phyloP scores from a whole-genome alignment of 768 basidiomycete species.

The Suillus decipiens region DNA sequence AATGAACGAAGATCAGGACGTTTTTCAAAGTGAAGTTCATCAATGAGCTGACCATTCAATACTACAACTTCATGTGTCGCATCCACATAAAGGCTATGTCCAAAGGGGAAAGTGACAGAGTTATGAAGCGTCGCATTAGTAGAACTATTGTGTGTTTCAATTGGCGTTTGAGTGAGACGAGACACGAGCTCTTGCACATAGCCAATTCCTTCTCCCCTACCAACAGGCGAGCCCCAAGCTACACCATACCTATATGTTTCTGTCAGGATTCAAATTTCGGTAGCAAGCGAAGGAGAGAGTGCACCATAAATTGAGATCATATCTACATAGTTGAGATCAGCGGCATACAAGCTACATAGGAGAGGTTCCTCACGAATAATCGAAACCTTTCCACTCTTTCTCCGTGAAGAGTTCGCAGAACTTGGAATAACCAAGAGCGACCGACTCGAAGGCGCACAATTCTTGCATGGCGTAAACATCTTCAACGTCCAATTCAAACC shows the following conservation, averaged over 20 bases:
- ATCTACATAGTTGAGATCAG: conserved; percentile 1
- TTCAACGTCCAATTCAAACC: conserved; percentile 57
- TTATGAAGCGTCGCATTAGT: conserved; percentile 80
- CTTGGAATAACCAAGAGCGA: conserved; percentile 82
- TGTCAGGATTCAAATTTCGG: neutral
- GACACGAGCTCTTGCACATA: conserved; percentile 82
- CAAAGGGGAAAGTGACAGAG: conserved; percentile 65
- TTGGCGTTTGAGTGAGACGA: conserved; percentile 72
- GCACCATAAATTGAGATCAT: conserved; percentile 12
- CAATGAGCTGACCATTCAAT: conserved; percentile 56
- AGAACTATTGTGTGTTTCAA: conserved; percentile 67
- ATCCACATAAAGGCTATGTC: conserved; percentile 76
- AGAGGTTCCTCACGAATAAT: conserved; percentile 61
- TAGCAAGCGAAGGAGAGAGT: conserved; percentile 10
- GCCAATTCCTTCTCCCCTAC: conserved; percentile 70
- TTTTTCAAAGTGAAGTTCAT: neutral
- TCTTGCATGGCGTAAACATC: conserved; percentile 77
- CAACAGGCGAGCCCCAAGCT: conserved; percentile 76
- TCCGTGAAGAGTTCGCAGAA: conserved; percentile 87
- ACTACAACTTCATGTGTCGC: conserved; percentile 87
- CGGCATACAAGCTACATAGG: neutral
- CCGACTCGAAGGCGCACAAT: conserved; percentile 85
- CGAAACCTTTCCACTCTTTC: conserved; percentile 88
- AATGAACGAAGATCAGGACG: conserved; percentile 7
- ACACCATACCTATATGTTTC: conserved; percentile 49